Percentiles rank a stretch among this genome's conserved stretches.
Conservation (phyloP, 805 yeast species). For the Nakazawaea peltata region DNA sequence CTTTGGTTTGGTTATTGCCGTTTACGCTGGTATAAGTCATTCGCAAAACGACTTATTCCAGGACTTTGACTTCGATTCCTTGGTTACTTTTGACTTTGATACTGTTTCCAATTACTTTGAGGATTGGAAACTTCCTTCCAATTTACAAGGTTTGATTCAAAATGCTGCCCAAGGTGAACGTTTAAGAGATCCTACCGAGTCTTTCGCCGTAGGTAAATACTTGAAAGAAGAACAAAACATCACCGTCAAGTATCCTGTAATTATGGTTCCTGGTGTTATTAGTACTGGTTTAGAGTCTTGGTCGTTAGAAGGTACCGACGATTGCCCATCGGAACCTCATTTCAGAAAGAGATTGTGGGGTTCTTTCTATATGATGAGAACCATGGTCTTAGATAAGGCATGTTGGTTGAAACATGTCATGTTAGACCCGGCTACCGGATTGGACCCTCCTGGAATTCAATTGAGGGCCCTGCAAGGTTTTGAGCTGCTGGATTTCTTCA, state of each 20-base stretch:
- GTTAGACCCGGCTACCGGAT: conserved; percentile 85
- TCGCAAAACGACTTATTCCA: conserved; percentile 33
- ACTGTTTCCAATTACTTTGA: conserved; percentile 49
- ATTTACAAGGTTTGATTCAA: conserved; percentile 50
- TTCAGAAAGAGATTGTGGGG: conserved; percentile 96
- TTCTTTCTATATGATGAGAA: conserved; percentile 85
- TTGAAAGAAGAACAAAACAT: conserved; percentile 49
- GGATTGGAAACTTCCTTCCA: conserved; percentile 73
- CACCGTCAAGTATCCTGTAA: conserved; percentile 63
- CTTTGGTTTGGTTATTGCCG: conserved; percentile 59
- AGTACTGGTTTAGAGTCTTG: conserved; percentile 94
- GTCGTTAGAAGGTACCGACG: conserved; percentile 69
- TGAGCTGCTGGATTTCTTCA: conserved; percentile 93
- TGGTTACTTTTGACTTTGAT: conserved; percentile 46
- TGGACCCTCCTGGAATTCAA: conserved; percentile 80
- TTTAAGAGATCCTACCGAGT: conserved; percentile 56
- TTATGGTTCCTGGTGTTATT: conserved; percentile 93
- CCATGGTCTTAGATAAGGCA: conserved; percentile 84
- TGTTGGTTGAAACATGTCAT: conserved; percentile 93
- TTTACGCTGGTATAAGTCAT: conserved; percentile 44
- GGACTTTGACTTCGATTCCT: conserved; percentile 47
- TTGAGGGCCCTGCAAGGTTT: conserved; percentile 92
- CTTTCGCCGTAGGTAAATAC: conserved; percentile 80
- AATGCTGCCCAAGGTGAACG: conserved; percentile 41
- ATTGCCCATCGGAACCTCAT: conserved; percentile 77